These are phyloP conservation scores for Metschnikowia koreensis DNA, from an alignment of 805 yeast genomes.

Conservation along the genomic window DNA sequence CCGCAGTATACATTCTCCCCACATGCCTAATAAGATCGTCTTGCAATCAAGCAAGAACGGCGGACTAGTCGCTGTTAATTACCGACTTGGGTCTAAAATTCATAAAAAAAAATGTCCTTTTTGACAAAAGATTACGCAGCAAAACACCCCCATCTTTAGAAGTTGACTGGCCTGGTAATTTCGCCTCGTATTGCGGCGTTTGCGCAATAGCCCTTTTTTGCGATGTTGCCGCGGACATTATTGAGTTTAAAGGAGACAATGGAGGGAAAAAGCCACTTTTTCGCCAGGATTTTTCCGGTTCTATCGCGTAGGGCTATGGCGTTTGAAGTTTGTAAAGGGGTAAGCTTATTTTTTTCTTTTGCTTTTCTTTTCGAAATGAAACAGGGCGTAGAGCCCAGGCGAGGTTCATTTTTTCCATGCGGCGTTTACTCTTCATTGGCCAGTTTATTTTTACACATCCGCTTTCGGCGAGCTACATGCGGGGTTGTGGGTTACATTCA, in stretches of 20 bases:
- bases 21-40: neutral
- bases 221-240: conserved; percentile 3
- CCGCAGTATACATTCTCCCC: conserved; percentile 6
- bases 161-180: too few species aligned
- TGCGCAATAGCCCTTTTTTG: neutral
- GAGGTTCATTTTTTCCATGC: neutral
- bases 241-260: conserved; percentile 1
- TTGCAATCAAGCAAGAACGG: neutral
- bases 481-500: neutral
- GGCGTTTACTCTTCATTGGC: neutral
- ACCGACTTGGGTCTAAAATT: too few species aligned
- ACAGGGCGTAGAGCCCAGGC: conserved; percentile 8
- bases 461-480: conserved; percentile 5
- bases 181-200: neutral
- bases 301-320: conserved; percentile 8
- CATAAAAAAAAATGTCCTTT: too few species aligned
- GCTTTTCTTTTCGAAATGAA: neutral
- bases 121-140: neutral
- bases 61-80: neutral
- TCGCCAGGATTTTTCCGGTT: conserved; percentile 7
- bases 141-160: neutral
- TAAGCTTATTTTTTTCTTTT: neutral
- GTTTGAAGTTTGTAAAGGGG: neutral
- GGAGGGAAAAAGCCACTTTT: conserved; percentile 1
- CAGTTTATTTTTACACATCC: neutral